Base-by-base conservation (phyloP, 2,329 filamentous ascomycete species). In the Septoria linicola region DNA sequence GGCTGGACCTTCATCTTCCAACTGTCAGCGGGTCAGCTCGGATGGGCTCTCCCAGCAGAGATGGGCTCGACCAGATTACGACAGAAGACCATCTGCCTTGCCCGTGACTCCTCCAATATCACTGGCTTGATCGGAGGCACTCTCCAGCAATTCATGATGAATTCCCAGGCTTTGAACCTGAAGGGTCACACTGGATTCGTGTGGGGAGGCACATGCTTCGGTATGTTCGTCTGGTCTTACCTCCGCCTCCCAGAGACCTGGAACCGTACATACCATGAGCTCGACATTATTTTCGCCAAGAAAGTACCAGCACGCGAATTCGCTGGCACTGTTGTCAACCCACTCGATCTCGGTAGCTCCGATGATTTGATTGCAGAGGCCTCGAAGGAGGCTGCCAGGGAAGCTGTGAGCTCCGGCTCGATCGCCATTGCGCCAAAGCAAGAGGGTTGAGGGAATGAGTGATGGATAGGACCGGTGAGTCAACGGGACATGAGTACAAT, bases 281-380 rank as follows among this genome's bases (percentile, higher is more conserved):
- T 83, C 1, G 80, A 82, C 44, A 65, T 76, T 8, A 64, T 83
- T 53, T 83, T 83, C 59, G 75, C 79, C 57, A 64, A 69, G 19
- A 59, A 63, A 8, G 63, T 75, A 8, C 63, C 70, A 17, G 73
- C 76, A 1, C 66, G 74, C 53, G 72, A 73, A 51, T 78, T 66
- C 52, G 54, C 40, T 10, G 42, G 41, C 40, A 44, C 41, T 4
- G 41, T 44, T 16, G 41, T 25, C 11, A 30, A 44, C 14, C 41
- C 41, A 20, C 32, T 44, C n/a, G 41, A 44, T 27, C 8, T 44
- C 16, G 19, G 30, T 19, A 44, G 41, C 30, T 32, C 17, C 30
- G 41, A 44, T 35, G 41, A 44, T 23, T 23, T 44, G 41, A 20
- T 44, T 16, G 41, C 41, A n/a, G 41, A 44, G 41, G 41, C 41